Base-by-base conservation (phyloP, 169 alveolate genomes). In the Eimeria tenella region DNA sequence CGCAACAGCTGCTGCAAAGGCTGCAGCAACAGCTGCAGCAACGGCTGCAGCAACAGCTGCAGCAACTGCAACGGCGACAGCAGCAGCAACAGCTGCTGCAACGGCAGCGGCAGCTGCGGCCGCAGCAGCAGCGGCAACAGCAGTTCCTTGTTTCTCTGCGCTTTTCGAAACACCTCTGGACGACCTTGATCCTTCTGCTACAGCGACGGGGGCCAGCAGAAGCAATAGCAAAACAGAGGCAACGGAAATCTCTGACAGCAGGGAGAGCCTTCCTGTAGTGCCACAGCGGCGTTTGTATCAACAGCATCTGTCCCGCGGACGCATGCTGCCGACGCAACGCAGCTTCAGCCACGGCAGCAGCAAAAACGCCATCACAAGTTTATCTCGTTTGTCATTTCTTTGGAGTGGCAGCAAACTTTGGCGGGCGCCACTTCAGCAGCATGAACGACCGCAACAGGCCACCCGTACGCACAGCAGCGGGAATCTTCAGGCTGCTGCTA, bases 321-420 rank as follows among this genome's bases (percentile, higher is more conserved):
- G 89, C 70, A 81, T n/a, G 89, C 73, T 81, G 31, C 74, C 62
- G n/a, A 52, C 73, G 55, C 89, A 81, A 15, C 89, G 70, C 71
- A 81, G 89, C 89, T 42, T 31, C 73, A 56, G 89, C 89, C 52
- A 0, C 89, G 21, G 73, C 86, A 75, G 86, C 86, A 75, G 86
- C 86, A 75, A 50, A 42, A n/a, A 31, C 56, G 49, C 65, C 56
- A 50, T 74, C 11, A 56, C 84, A 8, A 31, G 60, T 50, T 68
- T 79, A 5, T 75, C 86, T 5, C 86, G 86, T 0, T 52, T 75
- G 63, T 75, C 86, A 42, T 75, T 10, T 56, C 65, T 75, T 4
- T 75, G 86, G 86, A n/a, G 68, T n/a, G 49, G 65, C 86, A 75
- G 13, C 86, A 75, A 75, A n/a, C 63, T 52, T 52, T 75, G 60